Conservation (phyloP, 2,329 filamentous ascomycete species). For the Onygena corvina region DNA sequence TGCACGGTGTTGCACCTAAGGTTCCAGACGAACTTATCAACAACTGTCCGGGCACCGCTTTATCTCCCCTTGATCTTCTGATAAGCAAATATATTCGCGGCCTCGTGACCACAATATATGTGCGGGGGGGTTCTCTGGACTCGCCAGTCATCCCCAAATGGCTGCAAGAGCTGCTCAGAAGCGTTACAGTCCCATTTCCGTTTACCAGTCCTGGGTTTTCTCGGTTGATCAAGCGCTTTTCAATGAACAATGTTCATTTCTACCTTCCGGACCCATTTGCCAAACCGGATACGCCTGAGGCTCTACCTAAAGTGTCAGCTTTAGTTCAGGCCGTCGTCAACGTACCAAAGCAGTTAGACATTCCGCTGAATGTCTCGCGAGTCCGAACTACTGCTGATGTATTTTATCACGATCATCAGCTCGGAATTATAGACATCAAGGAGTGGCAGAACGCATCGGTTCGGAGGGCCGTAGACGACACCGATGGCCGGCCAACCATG, state of each 20-base stretch:
- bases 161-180: constrained; percentile 68
- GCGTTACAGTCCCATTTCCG: constrained; percentile 70
- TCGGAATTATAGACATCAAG: constrained; percentile 66
- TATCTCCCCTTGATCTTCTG: constrained; percentile 74
- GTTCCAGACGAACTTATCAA: constrained; percentile 62
- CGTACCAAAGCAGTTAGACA: constrained; percentile 75
- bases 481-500: constrained; percentile 50
- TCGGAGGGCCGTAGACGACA: constrained; percentile 49
- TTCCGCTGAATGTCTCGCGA: constrained; percentile 63
- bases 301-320: constrained; percentile 69
- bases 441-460: constrained; percentile 81
- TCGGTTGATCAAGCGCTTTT: constrained; percentile 75
- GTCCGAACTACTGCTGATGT: constrained; percentile 70
- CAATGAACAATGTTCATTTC: constrained; percentile 74
- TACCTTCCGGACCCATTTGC: constrained; percentile 69
- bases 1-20: constrained; percentile 58
- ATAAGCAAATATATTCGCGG: constrained; percentile 73
- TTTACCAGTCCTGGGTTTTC: constrained; percentile 74
- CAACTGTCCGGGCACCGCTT: constrained; percentile 61
- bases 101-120: constrained; percentile 63
- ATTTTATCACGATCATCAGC: constrained; percentile 61
- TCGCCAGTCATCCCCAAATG: constrained; percentile 61
- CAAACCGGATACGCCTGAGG: constrained; percentile 58
- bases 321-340: constrained; percentile 66
- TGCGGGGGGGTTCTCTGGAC: constrained; percentile 62